Base-by-base conservation (phyloP, 2,329 filamentous ascomycete species). In the Fusarium miscanthi region DNA sequence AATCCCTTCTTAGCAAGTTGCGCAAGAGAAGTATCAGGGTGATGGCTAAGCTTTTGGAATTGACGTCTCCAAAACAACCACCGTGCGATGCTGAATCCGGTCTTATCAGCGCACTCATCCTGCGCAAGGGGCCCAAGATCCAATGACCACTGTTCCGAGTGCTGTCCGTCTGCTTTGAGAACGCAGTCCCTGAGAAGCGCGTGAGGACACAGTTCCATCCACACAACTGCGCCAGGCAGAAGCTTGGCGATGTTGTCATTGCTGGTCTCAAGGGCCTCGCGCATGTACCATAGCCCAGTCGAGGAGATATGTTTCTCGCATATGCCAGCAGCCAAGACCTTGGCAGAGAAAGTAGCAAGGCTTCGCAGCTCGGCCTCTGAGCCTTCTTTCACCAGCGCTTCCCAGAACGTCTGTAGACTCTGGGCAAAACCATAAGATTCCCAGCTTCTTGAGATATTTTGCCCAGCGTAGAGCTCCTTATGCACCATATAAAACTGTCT, bases 271-370 rank as follows among this genome's bases (percentile, higher is more conserved):
- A 69, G 57, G 11, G 33, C 8, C 30, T 68, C 31, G 10, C 45
- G 31, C 35, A 68, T 33, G 17, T 33, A 68, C 66, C 66, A 68
- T 3, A 68, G 35, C 0, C 23, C 51, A 16, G 16, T 43, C 8
- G 19, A 21, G 3, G 25, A 41, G 10, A 69, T 25, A 6, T 48
- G 33, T 1, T 57, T 23, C 10, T 23, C 21, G 4, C 21, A 58
- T 6, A 58, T 9, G 1, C 57, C 51, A 31, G 30, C 12, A 16
- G 27, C 37, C 5, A 69, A 10, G 10, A 3, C 14, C 14, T 63
- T 68, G 19, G 66, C 37, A 10, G 66, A 69, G 6, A 69, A 68
- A 10, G 51, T 33, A 10, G 57, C 66, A 11, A 69, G 63, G 9
- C 27, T 58, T 12, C 40, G 56, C 2, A 53, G 30, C 13, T 69